These are phyloP conservation scores for Yamadazyma sp. DNA, from an alignment of 1,139 yeast genomes.

Conservation along the genomic window DNA sequence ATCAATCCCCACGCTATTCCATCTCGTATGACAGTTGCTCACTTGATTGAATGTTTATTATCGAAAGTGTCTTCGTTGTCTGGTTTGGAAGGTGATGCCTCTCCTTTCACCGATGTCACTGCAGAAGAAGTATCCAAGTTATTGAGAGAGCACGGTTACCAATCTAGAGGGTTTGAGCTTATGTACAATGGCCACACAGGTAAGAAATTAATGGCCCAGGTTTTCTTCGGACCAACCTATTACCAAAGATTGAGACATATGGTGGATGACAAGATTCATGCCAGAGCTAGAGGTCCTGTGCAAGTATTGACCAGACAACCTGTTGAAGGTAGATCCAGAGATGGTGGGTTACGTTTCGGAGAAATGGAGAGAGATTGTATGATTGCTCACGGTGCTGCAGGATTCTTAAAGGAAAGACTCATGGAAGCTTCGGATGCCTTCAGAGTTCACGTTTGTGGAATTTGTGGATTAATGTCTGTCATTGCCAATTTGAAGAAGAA, in stretches of 20 bases:
- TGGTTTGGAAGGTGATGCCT: constrained; percentile 98
- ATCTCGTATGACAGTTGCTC: constrained; percentile 99
- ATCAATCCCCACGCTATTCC: constrained; percentile 99
- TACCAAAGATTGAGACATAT: constrained; percentile 98
- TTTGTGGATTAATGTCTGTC: constrained; percentile 96
- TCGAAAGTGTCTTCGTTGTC: constrained; percentile 93
- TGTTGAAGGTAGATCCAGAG: constrained; percentile 98
- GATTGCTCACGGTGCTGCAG: constrained; percentile 99
- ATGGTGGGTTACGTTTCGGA: constrained; percentile 99
- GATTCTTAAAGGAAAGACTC: constrained; percentile 92
- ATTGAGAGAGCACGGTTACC: constrained; percentile 93
- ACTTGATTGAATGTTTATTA: constrained; percentile 94
- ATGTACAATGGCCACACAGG: constrained; percentile 99
- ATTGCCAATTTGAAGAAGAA: constrained; percentile 96
- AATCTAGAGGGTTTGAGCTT: constrained; percentile 96
- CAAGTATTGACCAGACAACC: constrained; percentile 98
- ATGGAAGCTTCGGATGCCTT: constrained; percentile 99
- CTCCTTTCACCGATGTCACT: constrained; percentile 97
- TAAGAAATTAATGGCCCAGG: constrained; percentile 94
- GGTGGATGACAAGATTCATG: constrained; percentile 99
- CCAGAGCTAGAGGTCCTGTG: constrained; percentile 99
- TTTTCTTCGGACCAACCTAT: constrained; percentile 97
- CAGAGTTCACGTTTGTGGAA: constrained; percentile 96
- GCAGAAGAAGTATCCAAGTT: constrained; percentile 94
- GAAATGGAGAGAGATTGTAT: constrained; percentile 99